Evolutionary conservation across 495 filamentous ascomycete genomes (phyloP).

Genomic region (Cairneyella variabilis): DNA sequence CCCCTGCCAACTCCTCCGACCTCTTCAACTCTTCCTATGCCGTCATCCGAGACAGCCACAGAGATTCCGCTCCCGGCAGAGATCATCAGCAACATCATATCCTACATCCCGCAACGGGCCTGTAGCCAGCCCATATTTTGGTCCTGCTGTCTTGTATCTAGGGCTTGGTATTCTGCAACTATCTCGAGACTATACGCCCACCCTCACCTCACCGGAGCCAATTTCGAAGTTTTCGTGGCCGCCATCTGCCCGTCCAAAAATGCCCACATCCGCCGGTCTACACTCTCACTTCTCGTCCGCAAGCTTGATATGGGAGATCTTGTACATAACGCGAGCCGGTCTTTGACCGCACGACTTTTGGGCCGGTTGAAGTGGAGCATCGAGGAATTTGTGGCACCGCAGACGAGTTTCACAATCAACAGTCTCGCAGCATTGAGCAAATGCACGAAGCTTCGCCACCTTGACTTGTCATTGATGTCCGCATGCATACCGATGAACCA

Average conservation of each 20-base stretch:
- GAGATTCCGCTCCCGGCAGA: slow-evolving; percentile 35
- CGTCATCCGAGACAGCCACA: too few species aligned
- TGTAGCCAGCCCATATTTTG: slow-evolving; percentile 43
- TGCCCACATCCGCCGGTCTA: slow-evolving; percentile 47
- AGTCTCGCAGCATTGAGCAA: slow-evolving; percentile 61
- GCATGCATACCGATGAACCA: slow-evolving; percentile 47
- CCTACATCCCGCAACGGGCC: slow-evolving; percentile 23
- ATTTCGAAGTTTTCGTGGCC: slow-evolving; percentile 56
- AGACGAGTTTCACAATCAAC: slow-evolving; percentile 60
- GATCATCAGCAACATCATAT: slow-evolving; percentile 46
- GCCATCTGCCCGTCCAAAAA: slow-evolving; percentile 61
- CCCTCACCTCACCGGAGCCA: slow-evolving; percentile 46
- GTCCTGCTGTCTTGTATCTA: slow-evolving; percentile 53
- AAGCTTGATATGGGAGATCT: slow-evolving; percentile 54
- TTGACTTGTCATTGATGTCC: slow-evolving; percentile 59
- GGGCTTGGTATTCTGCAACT: slow-evolving; percentile 60
- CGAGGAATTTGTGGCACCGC: slow-evolving; percentile 61
- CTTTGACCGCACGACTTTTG: slow-evolving; percentile 60
- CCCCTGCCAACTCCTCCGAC: neutral
- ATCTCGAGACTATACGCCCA: slow-evolving; percentile 52
- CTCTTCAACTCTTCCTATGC: neutral
- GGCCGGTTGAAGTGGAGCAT: slow-evolving; percentile 54
- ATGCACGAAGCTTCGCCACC: slow-evolving; percentile 47
- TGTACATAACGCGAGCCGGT: slow-evolving; percentile 63
- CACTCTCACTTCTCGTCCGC: slow-evolving; percentile 53